These are phyloP conservation scores for Leccinum longicurvipes DNA, from an alignment of 768 basidiomycete genomes.

Conservation along the genomic window DNA sequence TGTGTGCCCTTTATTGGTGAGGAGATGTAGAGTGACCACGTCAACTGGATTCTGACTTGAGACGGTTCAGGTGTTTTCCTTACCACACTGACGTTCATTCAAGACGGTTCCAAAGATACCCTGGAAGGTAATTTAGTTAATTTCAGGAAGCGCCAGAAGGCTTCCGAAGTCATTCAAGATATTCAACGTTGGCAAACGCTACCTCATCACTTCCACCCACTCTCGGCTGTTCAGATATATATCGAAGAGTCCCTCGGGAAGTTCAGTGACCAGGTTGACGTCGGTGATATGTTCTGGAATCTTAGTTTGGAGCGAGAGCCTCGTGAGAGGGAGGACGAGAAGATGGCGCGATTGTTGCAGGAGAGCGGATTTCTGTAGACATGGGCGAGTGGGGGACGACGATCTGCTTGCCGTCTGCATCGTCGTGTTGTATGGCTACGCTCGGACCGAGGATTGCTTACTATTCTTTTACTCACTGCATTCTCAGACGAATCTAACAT, in stretches of 20 bases:
- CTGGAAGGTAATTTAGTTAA: conserved; percentile 81
- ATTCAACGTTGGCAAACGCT: conserved; percentile 95
- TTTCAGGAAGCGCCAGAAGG: conserved; percentile 92
- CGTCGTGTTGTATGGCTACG: conserved; percentile 23
- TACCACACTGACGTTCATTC: conserved; percentile 95
- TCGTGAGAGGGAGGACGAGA: conserved; percentile 92
- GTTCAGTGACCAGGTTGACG: conserved; percentile 63
- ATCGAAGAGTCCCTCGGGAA: conserved; percentile 76
- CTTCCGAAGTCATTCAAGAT: conserved; percentile 95
- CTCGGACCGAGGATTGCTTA: conserved; percentile 11
- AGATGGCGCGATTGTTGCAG: conserved; percentile 87
- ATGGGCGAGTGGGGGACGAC: too few species aligned
- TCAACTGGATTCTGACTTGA: conserved; percentile 1
- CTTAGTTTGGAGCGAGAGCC: conserved; percentile 87
- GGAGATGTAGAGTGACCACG: conserved; percentile 14
- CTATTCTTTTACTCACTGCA: conserved; percentile 4
- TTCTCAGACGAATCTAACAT: background rate
- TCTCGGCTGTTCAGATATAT: conserved; percentile 65
- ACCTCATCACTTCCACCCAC: conserved; percentile 78
- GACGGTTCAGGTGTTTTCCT: conserved; percentile 78
- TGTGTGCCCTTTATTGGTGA: conserved; percentile 96
- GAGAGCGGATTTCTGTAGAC: conserved; percentile 80
- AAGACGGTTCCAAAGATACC: conserved; percentile 91
- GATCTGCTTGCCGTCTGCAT: too few species aligned
- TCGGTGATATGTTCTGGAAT: conserved; percentile 79